Evolutionary conservation across 2,329 filamentous ascomycete species (phyloP), one percentile per base, ranked within the genome.

Genomic region (Ophiocordyceps robertsii): DNA sequence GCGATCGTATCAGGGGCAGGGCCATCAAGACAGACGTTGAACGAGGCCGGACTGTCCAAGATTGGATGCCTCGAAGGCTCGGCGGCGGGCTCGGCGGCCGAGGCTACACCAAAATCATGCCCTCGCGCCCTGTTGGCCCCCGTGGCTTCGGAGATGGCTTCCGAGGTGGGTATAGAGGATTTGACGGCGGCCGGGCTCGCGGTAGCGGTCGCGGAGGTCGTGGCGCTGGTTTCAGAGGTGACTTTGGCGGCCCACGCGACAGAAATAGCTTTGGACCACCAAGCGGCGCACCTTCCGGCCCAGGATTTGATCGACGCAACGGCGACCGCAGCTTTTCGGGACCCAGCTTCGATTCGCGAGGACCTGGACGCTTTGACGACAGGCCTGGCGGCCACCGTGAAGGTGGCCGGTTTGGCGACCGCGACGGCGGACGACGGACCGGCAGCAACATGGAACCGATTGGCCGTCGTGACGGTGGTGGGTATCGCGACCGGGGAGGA

Each of bases 21-120:
- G 80, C 83, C 54, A 85, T 96, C 56, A 79, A 95, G 58, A 88
- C 96, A 56, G 92, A 98, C 59, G 90, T 96, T 47, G 92, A 98
- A 66, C 82, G 92, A 57, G 92, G 92, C 51, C 83, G 92, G 53
- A 96, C 92, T 29, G 87, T 95, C 35, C 84, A 85, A 57, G 87
- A 84, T 39, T 98, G 92, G 92, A 84, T 85, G 57, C 92, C 92
- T 47, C 82, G 85, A 52, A 82, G 92, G 49, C 82, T 94, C 41
- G 92, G 90, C 44, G 92, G 92, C 50, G 92, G 92, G 38, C 76
- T 95, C 3, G 92, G 92, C 48, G 90, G 90, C 38, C 81, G 92
- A 54, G 84, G 86, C 49, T 96, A 96, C 64, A 96, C 90, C 44
- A 93, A 90, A 63, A 77, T 81, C 14, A 71, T 79, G 49, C 75